Evolutionary conservation across 306 rosid species (phyloP).

Genomic region (Vachellia collinsii): DNA sequence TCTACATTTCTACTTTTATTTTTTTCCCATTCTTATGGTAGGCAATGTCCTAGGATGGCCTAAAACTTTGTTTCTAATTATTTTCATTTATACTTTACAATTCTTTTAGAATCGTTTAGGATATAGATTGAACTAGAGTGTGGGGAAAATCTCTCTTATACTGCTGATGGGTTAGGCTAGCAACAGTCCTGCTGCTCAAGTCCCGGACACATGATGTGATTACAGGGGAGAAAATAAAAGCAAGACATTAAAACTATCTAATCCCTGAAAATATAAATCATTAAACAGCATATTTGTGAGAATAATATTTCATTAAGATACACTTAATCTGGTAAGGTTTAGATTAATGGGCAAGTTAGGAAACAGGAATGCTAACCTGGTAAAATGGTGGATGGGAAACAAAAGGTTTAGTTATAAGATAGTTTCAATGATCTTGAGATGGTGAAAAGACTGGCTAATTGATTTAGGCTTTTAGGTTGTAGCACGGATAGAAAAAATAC

Average conservation of each 20-base stretch:
- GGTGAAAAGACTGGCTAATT: not conserved
- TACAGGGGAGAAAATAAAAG: no score
- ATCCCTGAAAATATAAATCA: no score
- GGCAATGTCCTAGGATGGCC: constrained; percentile 8
- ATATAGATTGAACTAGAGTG: not conserved
- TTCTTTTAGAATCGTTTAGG: no score
- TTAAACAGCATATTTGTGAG: no score
- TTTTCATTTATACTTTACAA: not conserved
- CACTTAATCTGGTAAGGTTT: no score
- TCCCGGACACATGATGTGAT: no score
- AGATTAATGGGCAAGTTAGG: not conserved
- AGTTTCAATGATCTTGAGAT: not conserved
- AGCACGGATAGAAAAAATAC: not conserved
- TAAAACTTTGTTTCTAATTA: no score
- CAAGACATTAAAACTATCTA: no score
- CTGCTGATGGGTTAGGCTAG: no score
- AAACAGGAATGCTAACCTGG: not conserved
- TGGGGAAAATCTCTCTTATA: no score
- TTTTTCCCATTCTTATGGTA: not conserved
- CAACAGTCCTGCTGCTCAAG: no score
- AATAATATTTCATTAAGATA: no score
- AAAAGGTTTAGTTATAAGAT: not conserved
- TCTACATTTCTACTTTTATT: not conserved
- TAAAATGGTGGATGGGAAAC: constrained; percentile 2
- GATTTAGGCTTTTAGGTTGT: not conserved